Evolutionary conservation across 306 rosid species (phyloP).

Genomic region (Dryas alaskensis): DNA sequence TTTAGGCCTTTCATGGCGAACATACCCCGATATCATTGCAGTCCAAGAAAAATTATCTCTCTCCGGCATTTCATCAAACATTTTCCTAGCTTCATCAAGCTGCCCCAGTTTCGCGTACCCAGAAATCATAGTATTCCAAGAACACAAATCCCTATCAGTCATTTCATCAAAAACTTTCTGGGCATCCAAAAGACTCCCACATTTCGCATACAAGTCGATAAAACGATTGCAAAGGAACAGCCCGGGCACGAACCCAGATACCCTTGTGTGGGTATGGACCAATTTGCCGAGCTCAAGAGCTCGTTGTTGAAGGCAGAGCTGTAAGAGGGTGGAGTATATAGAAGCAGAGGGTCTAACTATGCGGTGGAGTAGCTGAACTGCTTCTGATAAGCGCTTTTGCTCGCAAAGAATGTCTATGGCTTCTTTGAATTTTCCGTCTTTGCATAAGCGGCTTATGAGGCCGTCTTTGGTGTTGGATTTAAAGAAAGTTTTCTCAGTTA

Average conservation of each 20-base stretch:
- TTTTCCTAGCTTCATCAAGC: conserved; percentile 45
- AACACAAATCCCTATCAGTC: conserved; percentile 56
- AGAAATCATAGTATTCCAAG: conserved; percentile 69
- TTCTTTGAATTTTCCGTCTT: conserved; percentile 35
- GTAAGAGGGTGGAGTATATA: conserved; percentile 46
- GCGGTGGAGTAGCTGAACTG: conserved; percentile 37
- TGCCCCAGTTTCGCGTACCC: conserved; percentile 48
- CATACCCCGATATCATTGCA: conserved; percentile 52
- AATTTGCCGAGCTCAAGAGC: conserved; percentile 48
- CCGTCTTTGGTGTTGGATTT: conserved; percentile 35
- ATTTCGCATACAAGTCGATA: conserved; percentile 47
- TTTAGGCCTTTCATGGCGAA: conserved; percentile 32
- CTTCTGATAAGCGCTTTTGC: conserved; percentile 51
- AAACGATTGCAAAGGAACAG: conserved; percentile 48
- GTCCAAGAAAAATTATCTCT: conserved; percentile 72
- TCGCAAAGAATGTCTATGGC: conserved; percentile 46
- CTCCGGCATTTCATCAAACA: conserved; percentile 61
- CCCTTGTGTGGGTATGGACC: conserved; percentile 54
- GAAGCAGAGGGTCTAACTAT: conserved; percentile 40
- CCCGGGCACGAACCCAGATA: conserved; percentile 50
- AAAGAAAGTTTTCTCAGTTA: conserved; percentile 2
- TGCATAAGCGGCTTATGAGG: conserved; percentile 31
- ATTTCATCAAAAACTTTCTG: conserved; percentile 55
- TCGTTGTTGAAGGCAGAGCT: conserved; percentile 44
- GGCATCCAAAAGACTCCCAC: conserved; percentile 56